phyloP scores from a whole-genome alignment of 2,329 filamentous ascomycete genomes.

The Fusarium sp. region DNA sequence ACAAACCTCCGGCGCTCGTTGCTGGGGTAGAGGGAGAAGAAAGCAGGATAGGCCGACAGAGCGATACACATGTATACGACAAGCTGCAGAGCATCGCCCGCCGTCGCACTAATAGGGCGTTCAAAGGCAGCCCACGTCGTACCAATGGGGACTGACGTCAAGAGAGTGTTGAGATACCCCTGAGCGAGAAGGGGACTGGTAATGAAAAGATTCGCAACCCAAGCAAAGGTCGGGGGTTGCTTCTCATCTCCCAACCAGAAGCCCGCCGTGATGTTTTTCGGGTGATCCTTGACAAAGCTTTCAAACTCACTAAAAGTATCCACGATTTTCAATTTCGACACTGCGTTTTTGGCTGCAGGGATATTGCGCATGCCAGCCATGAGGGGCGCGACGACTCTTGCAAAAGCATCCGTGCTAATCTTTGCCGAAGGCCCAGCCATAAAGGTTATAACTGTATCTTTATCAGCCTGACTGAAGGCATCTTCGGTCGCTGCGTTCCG shows the following conservation, averaged over 20 bases:
- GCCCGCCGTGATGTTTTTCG: constrained; percentile 74
- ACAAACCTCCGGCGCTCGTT: constrained; percentile 80
- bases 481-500: constrained; percentile 48
- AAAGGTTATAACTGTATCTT: constrained; percentile 40
- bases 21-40: constrained; percentile 91
- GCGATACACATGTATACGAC: constrained; percentile 83
- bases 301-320: constrained; percentile 74
- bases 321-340: constrained; percentile 59
- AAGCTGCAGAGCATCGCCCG: constrained; percentile 78
- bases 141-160: constrained; percentile 72
- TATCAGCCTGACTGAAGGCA: constrained; percentile 50
- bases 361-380: constrained; percentile 44
- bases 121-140: constrained; percentile 79
- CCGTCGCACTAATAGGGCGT: constrained; percentile 71
- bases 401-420: constrained; percentile 47
- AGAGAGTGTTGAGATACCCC: constrained; percentile 70
- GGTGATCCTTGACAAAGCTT: constrained; percentile 66
- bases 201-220: constrained; percentile 68
- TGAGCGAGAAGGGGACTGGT: constrained; percentile 67
- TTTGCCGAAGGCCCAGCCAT: constrained; percentile 49
- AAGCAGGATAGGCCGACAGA: constrained; percentile 79
- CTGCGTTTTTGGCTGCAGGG: constrained; percentile 25
- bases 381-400: constrained; percentile 52
- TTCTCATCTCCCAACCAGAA: constrained; percentile 74
- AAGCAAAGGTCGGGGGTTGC: constrained; percentile 72